Evolutionary conservation across 768 basidiomycete genomes (phyloP).

Genomic region (Psilocybe subaeruginosa): DNA sequence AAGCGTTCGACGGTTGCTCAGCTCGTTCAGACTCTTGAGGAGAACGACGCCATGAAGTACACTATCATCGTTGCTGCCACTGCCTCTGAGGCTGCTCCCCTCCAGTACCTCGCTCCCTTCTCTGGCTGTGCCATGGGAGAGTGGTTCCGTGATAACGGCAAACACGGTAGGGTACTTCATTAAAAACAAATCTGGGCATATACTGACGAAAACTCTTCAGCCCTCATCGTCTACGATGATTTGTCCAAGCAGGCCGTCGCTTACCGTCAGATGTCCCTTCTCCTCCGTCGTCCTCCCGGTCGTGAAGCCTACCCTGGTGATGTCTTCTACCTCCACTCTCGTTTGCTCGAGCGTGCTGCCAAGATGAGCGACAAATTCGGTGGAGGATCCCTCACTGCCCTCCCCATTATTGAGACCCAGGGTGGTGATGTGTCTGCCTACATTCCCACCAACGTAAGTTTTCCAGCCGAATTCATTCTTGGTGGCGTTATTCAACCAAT

Average conservation of each 20-base stretch:
- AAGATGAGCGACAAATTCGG: constrained; percentile 99
- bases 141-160: constrained; percentile 99
- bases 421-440: constrained; percentile 99
- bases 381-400: constrained; percentile 97
- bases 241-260: constrained; percentile 99
- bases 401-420: constrained; percentile 99
- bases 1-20: constrained; percentile 99
- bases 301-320: constrained; percentile 99
- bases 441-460: constrained; percentile 87
- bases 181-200: neutral
- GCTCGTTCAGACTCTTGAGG: constrained; percentile 98
- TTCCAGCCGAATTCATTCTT: neutral
- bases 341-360: constrained; percentile 99
- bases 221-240: constrained; percentile 99
- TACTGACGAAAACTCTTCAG: constrained; percentile 36
- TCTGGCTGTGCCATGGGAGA: constrained; percentile 99
- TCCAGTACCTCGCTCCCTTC: constrained; percentile 99
- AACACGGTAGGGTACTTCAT: constrained; percentile 73
- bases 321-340: constrained; percentile 99
- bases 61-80: constrained; percentile 99
- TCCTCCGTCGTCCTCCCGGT: constrained; percentile 99
- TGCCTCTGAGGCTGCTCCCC: constrained; percentile 97
- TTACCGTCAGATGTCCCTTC: constrained; percentile 99
- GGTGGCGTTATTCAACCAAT: constrained; percentile 6
- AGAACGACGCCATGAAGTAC: constrained; percentile 99